A percentile compares a stretch with the other conserved stretches of the same genome.
Conservation (phyloP, 441 rosid species). For the Geranium incanum region DNA sequence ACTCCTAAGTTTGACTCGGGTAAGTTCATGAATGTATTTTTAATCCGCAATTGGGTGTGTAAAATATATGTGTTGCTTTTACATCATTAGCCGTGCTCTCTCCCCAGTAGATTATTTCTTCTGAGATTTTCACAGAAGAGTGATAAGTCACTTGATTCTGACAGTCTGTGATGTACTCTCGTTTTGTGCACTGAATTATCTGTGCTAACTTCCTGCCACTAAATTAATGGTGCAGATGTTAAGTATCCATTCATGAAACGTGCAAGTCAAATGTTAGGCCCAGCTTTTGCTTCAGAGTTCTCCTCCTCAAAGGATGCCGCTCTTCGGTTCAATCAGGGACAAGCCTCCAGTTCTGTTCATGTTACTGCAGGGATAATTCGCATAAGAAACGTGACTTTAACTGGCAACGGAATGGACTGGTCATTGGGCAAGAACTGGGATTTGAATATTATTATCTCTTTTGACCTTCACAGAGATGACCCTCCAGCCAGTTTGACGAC, state of each 20-base stretch:
- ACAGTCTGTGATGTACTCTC: neutral
- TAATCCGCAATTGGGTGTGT: too few species aligned
- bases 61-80: neutral
- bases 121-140: neutral
- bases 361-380: slow-evolving; percentile 89
- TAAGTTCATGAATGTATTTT: slow-evolving; percentile 22
- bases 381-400: slow-evolving; percentile 42
- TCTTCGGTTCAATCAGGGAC: slow-evolving; percentile 51
- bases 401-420: slow-evolving; percentile 46
- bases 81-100: neutral
- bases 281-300: slow-evolving; percentile 76
- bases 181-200: neutral
- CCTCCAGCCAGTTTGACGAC: slow-evolving; percentile 20
- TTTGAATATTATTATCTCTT: slow-evolving; percentile 49
- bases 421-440: slow-evolving; percentile 56
- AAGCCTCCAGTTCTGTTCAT: slow-evolving; percentile 70
- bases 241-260: slow-evolving; percentile 62
- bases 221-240: slow-evolving; percentile 34
- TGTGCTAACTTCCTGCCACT: slow-evolving; percentile 10
- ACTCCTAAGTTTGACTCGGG: slow-evolving; percentile 41
- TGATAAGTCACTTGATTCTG: neutral
- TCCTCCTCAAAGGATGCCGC: slow-evolving; percentile 57
- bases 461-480: slow-evolving; percentile 31
- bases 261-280: slow-evolving; percentile 70
- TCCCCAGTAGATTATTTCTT: neutral